Percentiles rank a stretch among this genome's conserved stretches.
These are phyloP conservation scores for Akanthomyces dipterigenus DNA, from an alignment of 2,329 filamentous ascomycete species.

Conservation along the genomic window DNA sequence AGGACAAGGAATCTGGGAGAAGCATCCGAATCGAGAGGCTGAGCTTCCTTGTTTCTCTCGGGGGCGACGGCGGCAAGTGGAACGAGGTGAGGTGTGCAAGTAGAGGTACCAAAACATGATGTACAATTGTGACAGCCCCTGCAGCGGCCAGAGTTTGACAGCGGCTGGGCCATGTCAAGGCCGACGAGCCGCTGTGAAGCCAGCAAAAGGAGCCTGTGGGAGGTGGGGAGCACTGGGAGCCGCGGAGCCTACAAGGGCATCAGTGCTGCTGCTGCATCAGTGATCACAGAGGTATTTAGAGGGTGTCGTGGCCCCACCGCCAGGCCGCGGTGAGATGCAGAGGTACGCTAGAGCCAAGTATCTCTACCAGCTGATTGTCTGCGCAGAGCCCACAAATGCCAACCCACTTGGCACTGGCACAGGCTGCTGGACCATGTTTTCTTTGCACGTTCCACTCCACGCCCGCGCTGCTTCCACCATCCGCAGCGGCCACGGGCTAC, in stretches of 20 bases:
- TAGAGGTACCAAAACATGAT: not conserved
- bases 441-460: not conserved
- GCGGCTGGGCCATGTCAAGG: not conserved
- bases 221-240: no score
- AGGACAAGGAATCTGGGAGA: constrained; percentile 7
- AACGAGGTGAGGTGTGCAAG: not conserved
- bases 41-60: constrained; percentile 6
- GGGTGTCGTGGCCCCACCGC: not conserved
- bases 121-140: not conserved
- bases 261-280: no score
- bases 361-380: not conserved
- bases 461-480: not conserved
- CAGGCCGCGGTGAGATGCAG: not conserved
- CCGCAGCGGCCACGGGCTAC: not conserved
- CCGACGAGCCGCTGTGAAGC: not conserved
- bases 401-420: no score
- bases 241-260: no score
- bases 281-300: no score
- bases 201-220: not conserved
- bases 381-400: not conserved
- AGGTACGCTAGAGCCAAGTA: not conserved
- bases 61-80: constrained; percentile 6
- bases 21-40: not conserved
- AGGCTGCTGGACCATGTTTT: no score
- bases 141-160: not conserved